phyloP scores from a whole-genome alignment of 2,329 filamentous ascomycete species.

The Talaromyces funiculosus region DNA sequence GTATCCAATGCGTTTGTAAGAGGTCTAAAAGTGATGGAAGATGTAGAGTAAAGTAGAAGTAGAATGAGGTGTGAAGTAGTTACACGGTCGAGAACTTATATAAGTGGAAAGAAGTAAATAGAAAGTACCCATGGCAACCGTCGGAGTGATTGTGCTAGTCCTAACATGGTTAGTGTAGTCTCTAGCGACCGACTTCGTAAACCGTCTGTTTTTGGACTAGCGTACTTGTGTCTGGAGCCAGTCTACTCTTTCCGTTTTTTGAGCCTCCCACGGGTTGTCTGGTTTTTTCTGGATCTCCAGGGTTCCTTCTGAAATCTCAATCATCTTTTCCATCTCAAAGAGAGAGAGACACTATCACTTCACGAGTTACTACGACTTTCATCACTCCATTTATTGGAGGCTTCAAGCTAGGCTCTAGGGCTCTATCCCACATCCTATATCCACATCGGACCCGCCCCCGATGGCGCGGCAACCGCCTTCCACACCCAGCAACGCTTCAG shows the following conservation, averaged over 20 bases:
- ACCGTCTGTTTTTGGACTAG: background rate
- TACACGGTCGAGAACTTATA: constrained; percentile 5
- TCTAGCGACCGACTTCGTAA: background rate
- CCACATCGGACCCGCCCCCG: constrained; percentile 16
- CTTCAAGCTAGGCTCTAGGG: background rate
- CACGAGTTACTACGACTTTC: background rate
- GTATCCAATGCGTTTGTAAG: constrained; percentile 29
- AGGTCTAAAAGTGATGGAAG: constrained; percentile 21
- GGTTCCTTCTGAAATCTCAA: background rate
- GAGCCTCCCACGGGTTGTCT: constrained; percentile 27
- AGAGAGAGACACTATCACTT: background rate
- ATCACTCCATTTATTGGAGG: background rate
- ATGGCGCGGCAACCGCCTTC: constrained; percentile 28
- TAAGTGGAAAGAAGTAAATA: constrained; percentile 30
- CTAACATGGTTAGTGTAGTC: constrained; percentile 33
- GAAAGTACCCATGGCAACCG: constrained; percentile 38
- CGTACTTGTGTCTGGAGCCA: background rate
- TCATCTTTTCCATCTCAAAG: background rate
- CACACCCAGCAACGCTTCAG: constrained; percentile 20
- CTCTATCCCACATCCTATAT: constrained; percentile 7
- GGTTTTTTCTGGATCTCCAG: background rate
- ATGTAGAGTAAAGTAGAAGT: constrained; percentile 16
- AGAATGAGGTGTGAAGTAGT: constrained; percentile 18
- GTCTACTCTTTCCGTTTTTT: constrained; percentile 40
- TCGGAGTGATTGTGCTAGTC: constrained; percentile 19